Conservation (phyloP, 768 basidiomycete species). For the Galerina marginata region DNA sequence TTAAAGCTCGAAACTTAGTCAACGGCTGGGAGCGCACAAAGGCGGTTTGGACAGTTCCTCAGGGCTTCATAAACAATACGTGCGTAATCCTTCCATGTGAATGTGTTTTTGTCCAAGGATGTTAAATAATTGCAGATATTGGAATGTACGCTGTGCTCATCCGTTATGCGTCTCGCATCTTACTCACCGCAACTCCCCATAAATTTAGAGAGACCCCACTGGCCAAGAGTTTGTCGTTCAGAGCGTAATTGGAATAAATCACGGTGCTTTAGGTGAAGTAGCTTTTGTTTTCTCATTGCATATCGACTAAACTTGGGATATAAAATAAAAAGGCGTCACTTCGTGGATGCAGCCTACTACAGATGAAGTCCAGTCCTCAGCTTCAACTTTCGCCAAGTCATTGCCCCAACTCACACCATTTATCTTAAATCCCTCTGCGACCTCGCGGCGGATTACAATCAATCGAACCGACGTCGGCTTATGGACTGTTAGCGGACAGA, state of each 20-base stretch:
- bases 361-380: conserved; percentile 55
- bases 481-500: conserved; percentile 48
- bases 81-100: conserved; percentile 32
- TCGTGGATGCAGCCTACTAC: conserved; percentile 62
- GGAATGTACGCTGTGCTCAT: conserved; percentile 42
- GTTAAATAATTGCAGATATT: conserved; percentile 41
- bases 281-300: not conserved
- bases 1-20: conserved; percentile 58
- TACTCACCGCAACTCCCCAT: too few species aligned
- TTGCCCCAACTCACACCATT: conserved; percentile 51
- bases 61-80: conserved; percentile 71
- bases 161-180: not conserved
- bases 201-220: conserved; percentile 54
- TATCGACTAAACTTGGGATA: not conserved
- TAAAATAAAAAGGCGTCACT: conserved; percentile 42
- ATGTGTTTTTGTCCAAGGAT: not conserved
- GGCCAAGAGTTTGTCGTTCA: conserved; percentile 74
- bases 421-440: conserved; percentile 47
- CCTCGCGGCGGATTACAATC: conserved; percentile 44
- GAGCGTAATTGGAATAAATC: conserved; percentile 70
- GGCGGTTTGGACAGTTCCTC: conserved; percentile 81
- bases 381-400: conserved; percentile 53
- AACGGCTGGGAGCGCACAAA: conserved; percentile 74
- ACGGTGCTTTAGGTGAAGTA: conserved; percentile 47
- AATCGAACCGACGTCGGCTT: conserved; percentile 53